A percentile compares a stretch with the other conserved stretches of the same genome.
Evolutionary conservation across 768 basidiomycete species (phyloP).

Genomic region (Russula sp.): DNA sequence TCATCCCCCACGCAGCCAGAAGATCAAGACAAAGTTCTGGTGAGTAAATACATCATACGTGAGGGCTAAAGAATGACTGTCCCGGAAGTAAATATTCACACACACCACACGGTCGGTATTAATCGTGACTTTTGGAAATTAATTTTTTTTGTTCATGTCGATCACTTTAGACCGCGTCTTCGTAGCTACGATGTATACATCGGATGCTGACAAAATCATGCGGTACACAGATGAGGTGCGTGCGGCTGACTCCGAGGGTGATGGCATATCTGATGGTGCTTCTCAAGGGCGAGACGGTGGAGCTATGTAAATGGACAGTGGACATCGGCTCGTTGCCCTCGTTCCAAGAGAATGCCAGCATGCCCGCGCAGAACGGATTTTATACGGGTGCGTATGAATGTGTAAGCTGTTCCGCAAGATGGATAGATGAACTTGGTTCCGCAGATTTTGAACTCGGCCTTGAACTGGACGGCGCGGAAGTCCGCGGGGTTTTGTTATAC

Average conservation of each 20-base stretch:
- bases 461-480: slow-evolving; percentile 82
- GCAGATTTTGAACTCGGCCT: slow-evolving; percentile 80
- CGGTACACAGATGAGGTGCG: slow-evolving; percentile 75
- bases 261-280: slow-evolving; percentile 2
- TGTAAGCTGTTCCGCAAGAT: neutral
- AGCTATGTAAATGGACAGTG: slow-evolving; percentile 85
- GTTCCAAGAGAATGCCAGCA: slow-evolving; percentile 65
- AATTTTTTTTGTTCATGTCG: slow-evolving; percentile 3
- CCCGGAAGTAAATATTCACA: slow-evolving; percentile 64
- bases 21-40: slow-evolving; percentile 80
- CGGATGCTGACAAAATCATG: slow-evolving; percentile 68
- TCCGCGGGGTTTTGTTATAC: slow-evolving; percentile 72
- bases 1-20: slow-evolving; percentile 49
- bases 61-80: slow-evolving; percentile 2
- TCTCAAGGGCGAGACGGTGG: slow-evolving; percentile 54
- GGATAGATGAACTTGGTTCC: neutral
- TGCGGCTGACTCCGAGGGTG: neutral
- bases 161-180: slow-evolving; percentile 58
- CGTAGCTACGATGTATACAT: slow-evolving; percentile 76
- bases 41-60: slow-evolving; percentile 32
- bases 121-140: slow-evolving; percentile 9
- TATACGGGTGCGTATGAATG: slow-evolving; percentile 56
- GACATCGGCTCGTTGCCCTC: slow-evolving; percentile 72
- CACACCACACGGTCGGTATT: slow-evolving; percentile 40
- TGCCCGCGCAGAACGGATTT: slow-evolving; percentile 56